Conservation (phyloP, 1,139 yeast genomes). For the Suzukiozyma palmioleophila region DNA sequence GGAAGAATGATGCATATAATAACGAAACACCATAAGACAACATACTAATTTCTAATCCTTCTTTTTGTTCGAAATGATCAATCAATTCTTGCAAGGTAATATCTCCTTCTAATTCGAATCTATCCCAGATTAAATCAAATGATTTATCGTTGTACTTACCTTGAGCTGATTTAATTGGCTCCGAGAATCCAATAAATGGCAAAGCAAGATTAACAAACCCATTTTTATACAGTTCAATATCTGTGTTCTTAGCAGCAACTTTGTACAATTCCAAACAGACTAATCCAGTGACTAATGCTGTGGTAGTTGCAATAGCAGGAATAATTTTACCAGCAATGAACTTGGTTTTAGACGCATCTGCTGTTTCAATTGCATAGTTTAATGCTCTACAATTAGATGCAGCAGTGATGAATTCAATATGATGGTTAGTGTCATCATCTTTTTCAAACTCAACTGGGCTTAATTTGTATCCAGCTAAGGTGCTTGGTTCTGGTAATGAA, state of each 20-base stretch:
- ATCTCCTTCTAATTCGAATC: slow-evolving; percentile 79
- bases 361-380: slow-evolving; percentile 81
- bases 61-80: slow-evolving; percentile 71
- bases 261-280: slow-evolving; percentile 90
- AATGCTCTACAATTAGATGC: slow-evolving; percentile 95
- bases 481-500: slow-evolving; percentile 81
- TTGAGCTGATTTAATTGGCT: slow-evolving; percentile 84
- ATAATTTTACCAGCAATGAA: slow-evolving; percentile 91
- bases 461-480: slow-evolving; percentile 84
- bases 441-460: slow-evolving; percentile 91
- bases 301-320: slow-evolving; percentile 98
- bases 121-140: slow-evolving; percentile 92
- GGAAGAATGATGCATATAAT: slow-evolving; percentile 89
- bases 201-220: slow-evolving; percentile 92
- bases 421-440: slow-evolving; percentile 95
- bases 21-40: slow-evolving; percentile 86
- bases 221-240: slow-evolving; percentile 86
- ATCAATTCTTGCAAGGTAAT: slow-evolving; percentile 72
- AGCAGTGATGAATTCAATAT: slow-evolving; percentile 94
- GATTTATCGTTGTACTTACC: slow-evolving; percentile 75
- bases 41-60: slow-evolving; percentile 87
- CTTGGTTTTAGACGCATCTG: slow-evolving; percentile 71
- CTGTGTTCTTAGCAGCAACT: slow-evolving; percentile 68
- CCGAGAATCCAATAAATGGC: slow-evolving; percentile 95
- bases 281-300: slow-evolving; percentile 93